Conservation (phyloP, 345 rosid genomes). For the Syzygium aqueum region DNA sequence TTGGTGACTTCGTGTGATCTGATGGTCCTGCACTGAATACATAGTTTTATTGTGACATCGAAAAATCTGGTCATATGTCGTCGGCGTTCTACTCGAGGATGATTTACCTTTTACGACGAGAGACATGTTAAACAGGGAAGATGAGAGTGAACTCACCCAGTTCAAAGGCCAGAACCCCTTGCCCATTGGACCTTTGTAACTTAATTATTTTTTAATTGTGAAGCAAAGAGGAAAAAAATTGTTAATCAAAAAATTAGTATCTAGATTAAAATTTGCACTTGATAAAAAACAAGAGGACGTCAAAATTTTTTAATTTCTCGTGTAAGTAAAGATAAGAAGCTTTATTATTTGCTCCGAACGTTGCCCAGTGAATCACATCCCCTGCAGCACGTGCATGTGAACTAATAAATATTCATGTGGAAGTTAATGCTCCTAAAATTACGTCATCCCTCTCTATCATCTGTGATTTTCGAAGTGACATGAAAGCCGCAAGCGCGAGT, state of each 20-base stretch:
- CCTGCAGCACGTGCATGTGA: background rate
- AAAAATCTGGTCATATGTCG: background rate
- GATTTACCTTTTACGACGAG: background rate
- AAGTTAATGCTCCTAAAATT: background rate
- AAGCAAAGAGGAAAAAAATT: background rate
- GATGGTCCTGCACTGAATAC: background rate
- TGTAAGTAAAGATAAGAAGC: background rate
- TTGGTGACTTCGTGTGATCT: background rate
- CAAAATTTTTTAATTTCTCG: background rate
- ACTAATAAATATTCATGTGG: background rate
- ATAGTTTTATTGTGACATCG: background rate
- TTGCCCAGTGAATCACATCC: background rate
- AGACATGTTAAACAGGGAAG: background rate
- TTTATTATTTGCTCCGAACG: background rate
- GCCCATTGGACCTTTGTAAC: background rate
- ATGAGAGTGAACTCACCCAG: background rate
- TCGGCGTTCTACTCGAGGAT: background rate
- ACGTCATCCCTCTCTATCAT: background rate
- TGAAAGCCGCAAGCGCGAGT: background rate
- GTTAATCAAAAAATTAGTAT: background rate
- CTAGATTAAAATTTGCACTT: background rate
- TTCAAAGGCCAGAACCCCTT: background rate
- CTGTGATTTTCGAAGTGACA: background rate
- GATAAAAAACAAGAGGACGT: background rate
- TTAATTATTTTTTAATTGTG: background rate